A percentile compares a stretch with the other conserved stretches of the same genome.
phyloP scores from a whole-genome alignment of 352 stramenopile genomes.

The Phytopythium boreale region DNA sequence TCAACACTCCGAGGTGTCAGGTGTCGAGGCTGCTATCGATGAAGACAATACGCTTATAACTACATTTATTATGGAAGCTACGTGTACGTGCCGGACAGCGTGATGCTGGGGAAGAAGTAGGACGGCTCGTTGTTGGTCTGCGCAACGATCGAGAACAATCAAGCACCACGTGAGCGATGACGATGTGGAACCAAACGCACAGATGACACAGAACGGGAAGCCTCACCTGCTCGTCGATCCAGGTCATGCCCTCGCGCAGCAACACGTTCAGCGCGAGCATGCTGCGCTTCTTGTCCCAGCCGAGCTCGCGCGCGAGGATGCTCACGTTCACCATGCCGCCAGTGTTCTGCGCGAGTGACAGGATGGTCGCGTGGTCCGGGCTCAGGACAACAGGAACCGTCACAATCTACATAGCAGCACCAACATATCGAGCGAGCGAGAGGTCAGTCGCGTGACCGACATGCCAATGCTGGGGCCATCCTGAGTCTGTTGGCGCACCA shows the following conservation, averaged over 20 bases:
- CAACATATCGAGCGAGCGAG: not conserved
- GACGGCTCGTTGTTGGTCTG: slow-evolving; percentile 56
- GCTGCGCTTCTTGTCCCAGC: slow-evolving; percentile 91
- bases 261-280: slow-evolving; percentile 91
- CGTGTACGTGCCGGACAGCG: slow-evolving; percentile 70
- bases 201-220: not conserved
- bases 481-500: slow-evolving; percentile 52
- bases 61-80: slow-evolving; percentile 15
- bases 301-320: slow-evolving; percentile 74
- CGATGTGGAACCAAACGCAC: not conserved
- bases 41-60: not conserved
- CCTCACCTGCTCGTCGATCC: slow-evolving; percentile 91
- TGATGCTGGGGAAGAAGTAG: slow-evolving; percentile 89
- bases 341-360: slow-evolving; percentile 86
- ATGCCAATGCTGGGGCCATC: too few species aligned
- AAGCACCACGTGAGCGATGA: slow-evolving; percentile 6
- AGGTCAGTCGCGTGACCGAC: not conserved
- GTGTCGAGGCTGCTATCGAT: too few species aligned
- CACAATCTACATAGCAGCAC: slow-evolving; percentile 66
- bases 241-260: slow-evolving; percentile 94
- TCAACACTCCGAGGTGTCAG: not conserved
- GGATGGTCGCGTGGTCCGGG: slow-evolving; percentile 92
- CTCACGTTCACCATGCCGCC: slow-evolving; percentile 87
- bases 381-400: slow-evolving; percentile 95
- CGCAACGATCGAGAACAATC: slow-evolving; percentile 10